Evolutionary conservation across 257 asterid species (phyloP), one percentile per base, ranked within the genome.

Genomic region (Buddleja alternifolia): DNA sequence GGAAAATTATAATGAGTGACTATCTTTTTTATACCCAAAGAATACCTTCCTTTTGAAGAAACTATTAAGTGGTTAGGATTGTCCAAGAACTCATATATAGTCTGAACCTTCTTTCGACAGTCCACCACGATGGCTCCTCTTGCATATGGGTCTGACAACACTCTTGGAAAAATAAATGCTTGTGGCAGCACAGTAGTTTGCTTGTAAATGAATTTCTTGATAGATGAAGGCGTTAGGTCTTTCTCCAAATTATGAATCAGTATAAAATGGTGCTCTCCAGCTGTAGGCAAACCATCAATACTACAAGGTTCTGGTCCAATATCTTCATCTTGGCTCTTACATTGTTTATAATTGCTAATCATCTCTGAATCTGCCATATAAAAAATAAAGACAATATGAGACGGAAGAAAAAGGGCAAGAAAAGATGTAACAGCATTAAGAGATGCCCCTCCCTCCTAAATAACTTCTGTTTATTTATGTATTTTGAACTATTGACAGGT

Each of bases 11-110:
- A 55, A 15, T 45, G 64, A 46, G 52, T 16, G 48, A 42, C 10
- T 29, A 16, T 20, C 20, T 53, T 12, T 61, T 19, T 40, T 53
- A 16, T 19, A n/a, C 14, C 12, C 12, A 34, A 51, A 60, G 40
- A 52, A 60, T 83, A 87, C 91, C 95, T 87, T 81, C 88, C 91
- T 19, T 66, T 79, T 60, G 80, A 71, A 47, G 95, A 87, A 77
- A 84, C 79, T 11, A 87, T 67, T 10, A 87, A 47, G 71, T 79
- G 79, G 45, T 68, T 17, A 12, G 88, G 85, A 79, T 67, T 81
- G 39, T 63, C 75, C 78, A 87, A 65, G 75, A 81, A 85, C 23
- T 75, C 73, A 23, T 66, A 59, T 61, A 87, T 64, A 54, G 40
- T 76, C 70, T 72, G 75, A 63, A 59, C 63, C 79, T 73, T 71